Percentiles rank a stretch among this genome's conserved stretches.
Evolutionary conservation across 768 basidiomycete species (phyloP).

Genomic region (Hygrophoropsis aurantiaca): DNA sequence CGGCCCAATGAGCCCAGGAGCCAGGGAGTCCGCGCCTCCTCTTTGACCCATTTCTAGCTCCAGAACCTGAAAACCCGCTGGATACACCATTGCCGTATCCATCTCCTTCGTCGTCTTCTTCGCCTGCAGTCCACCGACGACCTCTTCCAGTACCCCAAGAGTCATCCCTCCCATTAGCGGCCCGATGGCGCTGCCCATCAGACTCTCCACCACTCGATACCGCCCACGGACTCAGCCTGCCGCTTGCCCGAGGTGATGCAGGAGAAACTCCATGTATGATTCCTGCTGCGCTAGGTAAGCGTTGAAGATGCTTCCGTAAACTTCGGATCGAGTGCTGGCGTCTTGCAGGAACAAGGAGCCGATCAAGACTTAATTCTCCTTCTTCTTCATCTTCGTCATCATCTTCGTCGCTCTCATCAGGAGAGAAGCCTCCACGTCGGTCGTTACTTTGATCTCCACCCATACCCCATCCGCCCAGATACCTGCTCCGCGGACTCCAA

Average conservation of each 20-base stretch:
- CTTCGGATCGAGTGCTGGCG: slow-evolving; percentile 75
- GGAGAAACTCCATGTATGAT: slow-evolving; percentile 14
- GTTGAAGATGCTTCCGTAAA: slow-evolving; percentile 59
- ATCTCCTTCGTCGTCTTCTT: slow-evolving; percentile 27
- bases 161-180: slow-evolving; percentile 17
- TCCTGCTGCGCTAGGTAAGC: slow-evolving; percentile 8
- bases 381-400: slow-evolving; percentile 46
- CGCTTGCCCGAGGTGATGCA: slow-evolving; percentile 13
- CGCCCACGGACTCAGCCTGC: slow-evolving; percentile 17
- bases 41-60: slow-evolving; percentile 18
- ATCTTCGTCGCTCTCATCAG: slow-evolving; percentile 25
- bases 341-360: slow-evolving; percentile 67
- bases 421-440: slow-evolving; percentile 5
- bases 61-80: slow-evolving; percentile 19
- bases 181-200: neutral
- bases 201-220: neutral
- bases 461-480: slow-evolving; percentile 32
- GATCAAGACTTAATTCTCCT: slow-evolving; percentile 63
- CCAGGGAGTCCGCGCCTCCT: slow-evolving; percentile 34
- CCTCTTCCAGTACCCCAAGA: slow-evolving; percentile 21
- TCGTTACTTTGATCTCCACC: slow-evolving; percentile 13
- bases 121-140: slow-evolving; percentile 25
- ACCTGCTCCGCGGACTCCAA: slow-evolving; percentile 41
- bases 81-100: slow-evolving; percentile 16
- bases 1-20: slow-evolving; percentile 31